Evolutionary conservation across 164 flowering plant genomes (phyloP), one percentile per base, ranked within the genome.

Genomic region (Piper longum): DNA sequence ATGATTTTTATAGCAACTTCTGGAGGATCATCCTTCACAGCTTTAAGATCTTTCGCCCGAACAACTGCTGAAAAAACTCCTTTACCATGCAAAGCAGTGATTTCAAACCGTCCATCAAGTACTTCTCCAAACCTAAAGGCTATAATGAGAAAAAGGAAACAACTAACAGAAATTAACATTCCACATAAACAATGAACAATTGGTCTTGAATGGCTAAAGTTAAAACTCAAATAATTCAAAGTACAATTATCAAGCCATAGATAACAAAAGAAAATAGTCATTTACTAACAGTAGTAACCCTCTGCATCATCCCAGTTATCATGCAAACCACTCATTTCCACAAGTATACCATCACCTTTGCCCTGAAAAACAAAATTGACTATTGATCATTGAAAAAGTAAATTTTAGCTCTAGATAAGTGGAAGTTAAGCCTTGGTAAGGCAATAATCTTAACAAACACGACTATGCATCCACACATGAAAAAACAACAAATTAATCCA

Each of bases 231-330:
- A 26, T 26, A 26, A 26, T 26, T 26, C 2, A 26, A 26, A 26
- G 2, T 26, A 26, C 36, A 26, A 26, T 26, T 26, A 26, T 26
- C 36, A 26, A 26, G 36, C 36, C 36, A 26, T 26, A 26, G 36
- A 26, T 26, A 26, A 26, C 36, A 1, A 26, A 26, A 26, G 36
- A 42, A 40, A 16, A 3, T 17, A 55, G 54, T 41, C 17, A 64
- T 60, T 63, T 40, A 82, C 99, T 84, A 83, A 95, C 99, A 81
- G 62, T 95, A 91, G 66, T 95, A 95, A 4, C 99, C 99, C 60
- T 91, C 99, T 5, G 96, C 85, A 80, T 95, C 99, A 78, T 95
- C 99, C 99, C 99, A 91, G 67, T 95, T 95, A 72, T 95, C 99
- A 72, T 91, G 82, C 72, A 91, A 86, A 60, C 87, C 96, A 75